Conservation (phyloP, 1,284 basidiomycete species). For the Fomes fomentarius region DNA sequence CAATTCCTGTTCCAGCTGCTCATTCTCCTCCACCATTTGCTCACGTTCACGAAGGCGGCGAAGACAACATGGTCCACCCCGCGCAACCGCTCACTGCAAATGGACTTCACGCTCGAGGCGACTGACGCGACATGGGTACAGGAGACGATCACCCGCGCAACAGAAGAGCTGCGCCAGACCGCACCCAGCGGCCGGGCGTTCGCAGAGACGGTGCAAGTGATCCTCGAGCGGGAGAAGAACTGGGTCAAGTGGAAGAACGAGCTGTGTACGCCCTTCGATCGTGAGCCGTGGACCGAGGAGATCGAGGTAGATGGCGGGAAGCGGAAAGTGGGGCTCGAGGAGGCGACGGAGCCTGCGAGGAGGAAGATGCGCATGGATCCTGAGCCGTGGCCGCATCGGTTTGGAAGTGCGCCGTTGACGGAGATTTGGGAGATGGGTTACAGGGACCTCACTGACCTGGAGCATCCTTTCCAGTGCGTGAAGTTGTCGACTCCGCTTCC, state of each 20-base stretch:
- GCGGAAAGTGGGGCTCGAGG: constrained; percentile 57
- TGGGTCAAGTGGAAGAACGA: constrained; percentile 89
- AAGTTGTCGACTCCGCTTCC: background rate
- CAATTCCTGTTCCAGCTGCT: constrained; percentile 89
- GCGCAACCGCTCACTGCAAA: constrained; percentile 74
- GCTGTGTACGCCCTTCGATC: constrained; percentile 75
- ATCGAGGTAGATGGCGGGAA: constrained; percentile 41
- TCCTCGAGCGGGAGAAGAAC: constrained; percentile 81
- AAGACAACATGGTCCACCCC: constrained; percentile 64
- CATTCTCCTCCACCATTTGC: constrained; percentile 81
- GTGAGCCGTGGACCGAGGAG: constrained; percentile 58
- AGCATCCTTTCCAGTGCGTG: constrained; percentile 66
- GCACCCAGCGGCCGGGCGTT: constrained; percentile 75
- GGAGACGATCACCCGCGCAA: constrained; percentile 63
- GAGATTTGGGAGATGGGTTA: constrained; percentile 85
- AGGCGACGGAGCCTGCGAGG: constrained; percentile 56
- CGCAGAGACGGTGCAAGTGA: constrained; percentile 67
- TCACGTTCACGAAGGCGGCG: constrained; percentile 72
- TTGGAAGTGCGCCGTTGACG: constrained; percentile 68
- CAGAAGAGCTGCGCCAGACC: constrained; percentile 75
- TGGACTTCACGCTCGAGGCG: constrained; percentile 75
- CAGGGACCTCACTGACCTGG: constrained; percentile 59
- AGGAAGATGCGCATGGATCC: constrained; percentile 56
- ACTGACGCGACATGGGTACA: constrained; percentile 75
- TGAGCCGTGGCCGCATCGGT: constrained; percentile 59